Evolutionary conservation across 352 stramenopile genomes (phyloP).

Genomic region (Phytophthora megakarya): DNA sequence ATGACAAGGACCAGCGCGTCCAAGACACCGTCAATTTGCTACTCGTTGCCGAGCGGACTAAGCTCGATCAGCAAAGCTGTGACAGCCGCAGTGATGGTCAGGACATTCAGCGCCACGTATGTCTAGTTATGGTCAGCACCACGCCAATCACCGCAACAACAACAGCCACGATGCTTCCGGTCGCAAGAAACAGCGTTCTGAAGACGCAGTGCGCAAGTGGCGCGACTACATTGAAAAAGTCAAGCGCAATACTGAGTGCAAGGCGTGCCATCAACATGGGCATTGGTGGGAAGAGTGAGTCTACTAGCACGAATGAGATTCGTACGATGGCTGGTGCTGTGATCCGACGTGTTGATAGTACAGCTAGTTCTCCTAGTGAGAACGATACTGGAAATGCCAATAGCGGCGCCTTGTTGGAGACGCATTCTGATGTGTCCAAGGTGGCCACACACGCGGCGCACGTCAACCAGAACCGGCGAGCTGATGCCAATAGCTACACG

Average conservation of each 20-base stretch:
- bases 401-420: no score
- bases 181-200: neutral
- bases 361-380: neutral
- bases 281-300: constrained; percentile 11
- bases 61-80: neutral
- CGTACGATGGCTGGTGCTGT: constrained; percentile 1
- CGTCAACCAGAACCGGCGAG: no score
- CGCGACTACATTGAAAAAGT: neutral
- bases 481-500: no score
- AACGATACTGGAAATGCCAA: neutral
- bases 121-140: neutral
- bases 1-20: neutral
- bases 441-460: no score
- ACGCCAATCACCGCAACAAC: no score
- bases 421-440: no score
- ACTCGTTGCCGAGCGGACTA: neutral
- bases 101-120: neutral
- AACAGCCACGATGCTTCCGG: no score
- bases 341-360: neutral
- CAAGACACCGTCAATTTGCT: neutral
- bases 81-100: neutral
- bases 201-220: neutral
- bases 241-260: neutral
- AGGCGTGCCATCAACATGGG: constrained; percentile 1
- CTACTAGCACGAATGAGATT: neutral